phyloP scores from a whole-genome alignment of 805 yeast species.

The Nakazawaea peltata region DNA sequence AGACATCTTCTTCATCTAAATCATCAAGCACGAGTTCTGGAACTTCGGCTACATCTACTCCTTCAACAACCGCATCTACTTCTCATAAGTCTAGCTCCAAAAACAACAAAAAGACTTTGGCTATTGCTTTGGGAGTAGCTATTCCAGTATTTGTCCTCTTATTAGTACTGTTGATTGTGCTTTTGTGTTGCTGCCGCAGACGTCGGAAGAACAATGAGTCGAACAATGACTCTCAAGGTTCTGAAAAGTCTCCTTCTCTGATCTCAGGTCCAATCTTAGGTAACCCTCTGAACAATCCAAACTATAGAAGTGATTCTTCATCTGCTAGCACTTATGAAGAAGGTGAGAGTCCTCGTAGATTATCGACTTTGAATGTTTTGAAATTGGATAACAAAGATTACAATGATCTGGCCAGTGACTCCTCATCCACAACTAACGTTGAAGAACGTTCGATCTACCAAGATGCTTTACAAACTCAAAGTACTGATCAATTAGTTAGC shows the following conservation, averaged over 20 bases:
- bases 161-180: conserved; percentile 36
- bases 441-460: conserved; percentile 28
- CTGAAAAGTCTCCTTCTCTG: conserved; percentile 17
- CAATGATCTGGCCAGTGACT: conserved; percentile 22
- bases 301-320: conserved; percentile 11
- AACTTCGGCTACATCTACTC: conserved; percentile 21
- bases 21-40: conserved; percentile 19
- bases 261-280: conserved; percentile 32
- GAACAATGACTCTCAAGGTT: conserved; percentile 21
- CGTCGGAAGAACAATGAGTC: conserved; percentile 24
- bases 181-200: conserved; percentile 50
- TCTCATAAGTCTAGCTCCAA: conserved; percentile 3
- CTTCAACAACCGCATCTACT: conserved; percentile 11
- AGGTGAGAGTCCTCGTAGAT: conserved; percentile 21
- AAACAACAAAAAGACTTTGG: conserved; percentile 46
- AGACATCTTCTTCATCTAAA: conserved; percentile 16
- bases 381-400: conserved; percentile 36
- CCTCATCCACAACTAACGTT: conserved; percentile 48
- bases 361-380: conserved; percentile 43
- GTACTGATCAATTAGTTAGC: conserved; percentile 29
- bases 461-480: conserved; percentile 30
- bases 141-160: conserved; percentile 55
- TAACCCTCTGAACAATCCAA: conserved; percentile 18
- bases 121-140: conserved; percentile 87
- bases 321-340: conserved; percentile 8